Evolutionary conservation across 257 asterid species (phyloP).

Genomic region (Petunia axillaris): DNA sequence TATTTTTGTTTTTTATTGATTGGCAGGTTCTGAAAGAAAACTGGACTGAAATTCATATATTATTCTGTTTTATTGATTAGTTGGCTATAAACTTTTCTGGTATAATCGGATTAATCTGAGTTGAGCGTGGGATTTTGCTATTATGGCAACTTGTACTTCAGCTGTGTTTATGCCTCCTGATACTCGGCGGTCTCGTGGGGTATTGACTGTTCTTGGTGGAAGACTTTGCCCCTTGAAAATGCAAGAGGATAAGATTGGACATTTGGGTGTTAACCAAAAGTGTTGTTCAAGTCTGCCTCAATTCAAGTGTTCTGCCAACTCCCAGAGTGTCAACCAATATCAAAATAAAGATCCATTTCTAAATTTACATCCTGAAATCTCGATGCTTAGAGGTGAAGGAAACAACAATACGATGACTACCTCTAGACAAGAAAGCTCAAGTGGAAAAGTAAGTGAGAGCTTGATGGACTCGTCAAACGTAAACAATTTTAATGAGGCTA

Average conservation of each 20-base stretch:
- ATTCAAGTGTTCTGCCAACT: constrained; percentile 65
- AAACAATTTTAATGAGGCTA: constrained; percentile 73
- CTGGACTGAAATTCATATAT: constrained; percentile 16
- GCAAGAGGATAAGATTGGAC: constrained; percentile 54
- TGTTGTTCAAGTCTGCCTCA: constrained; percentile 39
- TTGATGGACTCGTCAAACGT: constrained; percentile 48
- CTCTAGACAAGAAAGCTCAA: constrained; percentile 53
- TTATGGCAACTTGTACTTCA: constrained; percentile 66
- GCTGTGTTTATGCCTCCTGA: constrained; percentile 63
- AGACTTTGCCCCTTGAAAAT: constrained; percentile 56
- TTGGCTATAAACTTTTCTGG: neutral
- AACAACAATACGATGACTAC: constrained; percentile 44
- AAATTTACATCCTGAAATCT: constrained; percentile 81
- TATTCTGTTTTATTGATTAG: neutral
- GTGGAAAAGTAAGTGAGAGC: constrained; percentile 58
- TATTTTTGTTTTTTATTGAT: constrained; percentile 12
- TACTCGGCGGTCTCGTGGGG: constrained; percentile 50
- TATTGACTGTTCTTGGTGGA: constrained; percentile 51
- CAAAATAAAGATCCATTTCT: constrained; percentile 70
- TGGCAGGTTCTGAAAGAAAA: constrained; percentile 30
- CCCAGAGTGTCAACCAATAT: constrained; percentile 59
- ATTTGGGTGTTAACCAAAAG: constrained; percentile 40
- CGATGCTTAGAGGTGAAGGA: constrained; percentile 80
- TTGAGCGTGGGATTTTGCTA: constrained; percentile 30
- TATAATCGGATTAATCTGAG: constrained; percentile 5